Conservation (phyloP, 148 eudicot genomes). For the Beta vulgaris region DNA sequence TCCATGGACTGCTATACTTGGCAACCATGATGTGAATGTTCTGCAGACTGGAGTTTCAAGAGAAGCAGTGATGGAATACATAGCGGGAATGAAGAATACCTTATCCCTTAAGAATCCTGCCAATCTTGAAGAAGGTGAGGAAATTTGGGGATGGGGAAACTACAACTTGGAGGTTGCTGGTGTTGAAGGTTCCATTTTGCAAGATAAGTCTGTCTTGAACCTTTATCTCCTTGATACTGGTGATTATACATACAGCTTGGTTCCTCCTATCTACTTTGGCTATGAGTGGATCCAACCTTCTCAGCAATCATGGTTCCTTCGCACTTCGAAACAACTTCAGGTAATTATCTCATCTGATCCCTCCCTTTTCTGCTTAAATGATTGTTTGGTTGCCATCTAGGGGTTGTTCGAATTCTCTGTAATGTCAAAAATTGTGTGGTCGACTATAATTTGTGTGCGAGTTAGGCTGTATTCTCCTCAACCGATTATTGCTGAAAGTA, state of each 20-base stretch:
- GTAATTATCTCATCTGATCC: slow-evolving; percentile 28
- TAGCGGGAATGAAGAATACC: slow-evolving; percentile 50
- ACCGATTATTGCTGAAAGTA: no score
- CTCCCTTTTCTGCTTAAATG: no score
- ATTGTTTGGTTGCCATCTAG: no score
- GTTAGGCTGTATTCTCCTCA: no score
- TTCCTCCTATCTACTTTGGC: slow-evolving; percentile 37
- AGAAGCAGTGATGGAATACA: slow-evolving; percentile 51
- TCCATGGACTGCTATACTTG: slow-evolving; percentile 69
- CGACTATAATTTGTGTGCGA: no score
- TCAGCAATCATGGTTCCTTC: slow-evolving; percentile 63
- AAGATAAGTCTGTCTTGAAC: slow-evolving; percentile 57
- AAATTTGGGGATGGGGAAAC: slow-evolving; percentile 62
- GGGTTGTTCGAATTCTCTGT: no score
- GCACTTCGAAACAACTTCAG: slow-evolving; percentile 46
- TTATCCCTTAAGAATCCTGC: slow-evolving; percentile 47
- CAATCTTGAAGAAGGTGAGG: slow-evolving; percentile 19
- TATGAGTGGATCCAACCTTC: slow-evolving; percentile 74
- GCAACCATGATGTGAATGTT: slow-evolving; percentile 55
- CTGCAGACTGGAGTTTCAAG: slow-evolving; percentile 39
- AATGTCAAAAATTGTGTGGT: no score
- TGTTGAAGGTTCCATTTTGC: slow-evolving; percentile 35
- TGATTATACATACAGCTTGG: slow-evolving; percentile 43
- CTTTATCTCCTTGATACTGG: slow-evolving; percentile 66
- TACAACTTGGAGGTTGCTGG: slow-evolving; percentile 66